Base-by-base conservation (phyloP, 2,329 filamentous ascomycete genomes). In the Pseudophaeomoniella oleicola region DNA sequence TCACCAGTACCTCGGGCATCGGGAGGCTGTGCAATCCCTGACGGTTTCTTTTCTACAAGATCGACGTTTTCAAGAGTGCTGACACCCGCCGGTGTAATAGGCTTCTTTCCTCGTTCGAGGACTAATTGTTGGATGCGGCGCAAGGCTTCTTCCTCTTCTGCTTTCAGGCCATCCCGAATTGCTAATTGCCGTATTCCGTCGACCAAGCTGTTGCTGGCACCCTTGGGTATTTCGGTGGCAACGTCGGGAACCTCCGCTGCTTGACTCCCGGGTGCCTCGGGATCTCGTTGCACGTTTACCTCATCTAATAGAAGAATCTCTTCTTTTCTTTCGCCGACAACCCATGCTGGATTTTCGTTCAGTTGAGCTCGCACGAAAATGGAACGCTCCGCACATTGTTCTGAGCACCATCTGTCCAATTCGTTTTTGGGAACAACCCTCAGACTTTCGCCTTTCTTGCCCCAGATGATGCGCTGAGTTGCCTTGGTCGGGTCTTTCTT, bases 291-390 rank as follows among this genome's bases (percentile, higher is more conserved):
- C 9, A n/a, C 16, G 2, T 22, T 30, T 32, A 40, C 71, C 54
- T 92, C 84, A 37, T 84, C 75, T 1, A 80, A 56, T 22, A 85
- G 51, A 22, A 79, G 68, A 42, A 85, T 72, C 31, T 64, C 54
- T 30, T 68, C 64, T 2, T 62, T 61, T 18, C 69, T 68, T 3
- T 71, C 75, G 4, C 71, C 71, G 36, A 87, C 69, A 57, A 90
- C 75, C 85, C 87, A 94, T 0, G 82, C 83, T 0, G 86, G 84
- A 43, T 81, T 78, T 52, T 90, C 81, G 45, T 72, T 79, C 29
- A 96, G 71, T 64, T 98, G 90, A 16, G 92, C 81, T 51, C 86
- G 83, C 47, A 96, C 69, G 56, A 86, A 94, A 45, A 93, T 66
- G 2, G 83, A 86, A 34, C 83, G 71, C 44, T 75, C 72, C 2